Percentiles rank a stretch among this genome's conserved stretches.
These are phyloP conservation scores for Musa itinerans DNA, from an alignment of 176 grass and related monocot species.

Conservation along the genomic window DNA sequence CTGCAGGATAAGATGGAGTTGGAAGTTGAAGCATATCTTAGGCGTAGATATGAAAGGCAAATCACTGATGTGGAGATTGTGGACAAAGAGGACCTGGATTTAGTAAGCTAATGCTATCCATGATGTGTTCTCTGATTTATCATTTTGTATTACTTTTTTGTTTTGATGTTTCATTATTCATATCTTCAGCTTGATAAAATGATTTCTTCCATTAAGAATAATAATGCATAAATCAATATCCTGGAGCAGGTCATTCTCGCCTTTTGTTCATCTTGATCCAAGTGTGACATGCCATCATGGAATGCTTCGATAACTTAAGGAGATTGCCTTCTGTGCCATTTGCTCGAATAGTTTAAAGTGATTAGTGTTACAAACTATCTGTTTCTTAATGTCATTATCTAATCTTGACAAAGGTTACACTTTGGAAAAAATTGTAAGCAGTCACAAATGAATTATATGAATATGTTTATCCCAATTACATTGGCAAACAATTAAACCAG, in stretches of 20 bases:
- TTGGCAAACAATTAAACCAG: too few relatives aligned
- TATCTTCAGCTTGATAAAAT: constrained; percentile 8
- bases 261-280: background rate
- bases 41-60: constrained; percentile 74
- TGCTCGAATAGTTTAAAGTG: too few relatives aligned
- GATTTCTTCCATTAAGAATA: background rate
- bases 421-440: too few relatives aligned
- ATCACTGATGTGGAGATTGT: constrained; percentile 69
- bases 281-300: too few relatives aligned
- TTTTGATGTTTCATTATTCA: background rate
- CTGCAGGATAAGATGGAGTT: constrained; percentile 76
- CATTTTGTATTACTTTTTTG: constrained; percentile 6
- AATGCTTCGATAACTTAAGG: too few relatives aligned
- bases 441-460: too few relatives aligned
- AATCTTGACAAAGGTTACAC: too few relatives aligned
- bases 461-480: too few relatives aligned
- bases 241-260: background rate
- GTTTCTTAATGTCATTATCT: too few relatives aligned
- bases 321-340: too few relatives aligned
- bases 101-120: constrained; percentile 46
- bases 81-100: constrained; percentile 90
- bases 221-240: background rate
- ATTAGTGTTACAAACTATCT: too few relatives aligned
- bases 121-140: constrained; percentile 8
- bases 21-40: constrained; percentile 87